Base-by-base conservation (phyloP, 2,329 filamentous ascomycete genomes). In the Bipolaris zeicola region DNA sequence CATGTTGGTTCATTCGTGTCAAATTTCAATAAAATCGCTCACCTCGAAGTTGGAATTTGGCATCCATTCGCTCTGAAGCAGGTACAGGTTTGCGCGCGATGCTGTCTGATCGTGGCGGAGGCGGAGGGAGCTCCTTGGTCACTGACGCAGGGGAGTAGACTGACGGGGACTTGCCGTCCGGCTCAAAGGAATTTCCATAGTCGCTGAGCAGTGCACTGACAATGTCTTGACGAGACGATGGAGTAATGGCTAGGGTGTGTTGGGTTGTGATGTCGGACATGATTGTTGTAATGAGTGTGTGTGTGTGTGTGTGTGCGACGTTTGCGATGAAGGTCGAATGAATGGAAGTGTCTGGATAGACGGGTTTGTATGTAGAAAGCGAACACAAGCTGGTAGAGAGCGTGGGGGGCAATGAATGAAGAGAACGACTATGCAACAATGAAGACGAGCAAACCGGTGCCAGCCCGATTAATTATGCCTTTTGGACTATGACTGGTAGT, bases 161-260 rank as follows among this genome's bases (percentile, higher is more conserved):
- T 39, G 65, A 71, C 10, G 67, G 59, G 33, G 65, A 70, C 24
- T 57, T 58, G 36, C 68, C 63, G 49, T 57, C 64, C 20, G 54
- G 61, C n/a, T 57, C 64, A 50, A 74, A 74, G 3, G 66, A 69
- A 44, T 60, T 72, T 20, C 69, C 71, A 61, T 77, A 77, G n/a
- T 71, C 73, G 56, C 72, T 73, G 41, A 77, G 61, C 39, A 77
- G 62, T 52, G 71, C 69, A 67, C 73, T 76, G 61, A 77, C 65
- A 26, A 77, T 63, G 54, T 77, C 75, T 52, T 76, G 72, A 60
- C 74, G 70, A 34, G 64, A 66, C 18, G 71, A 58, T 20, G 72
- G 69, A 48, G 71, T 67, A 26, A 60, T 53, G 10, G 68, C 62
- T 48, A 63, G 62, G 48, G 61, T 61, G 41, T 63, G 63, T 38